A percentile compares a stretch with the other conserved stretches of the same genome.
Evolutionary conservation across 2,329 filamentous ascomycete genomes (phyloP).

Genomic region (Clonostachys byssicola): DNA sequence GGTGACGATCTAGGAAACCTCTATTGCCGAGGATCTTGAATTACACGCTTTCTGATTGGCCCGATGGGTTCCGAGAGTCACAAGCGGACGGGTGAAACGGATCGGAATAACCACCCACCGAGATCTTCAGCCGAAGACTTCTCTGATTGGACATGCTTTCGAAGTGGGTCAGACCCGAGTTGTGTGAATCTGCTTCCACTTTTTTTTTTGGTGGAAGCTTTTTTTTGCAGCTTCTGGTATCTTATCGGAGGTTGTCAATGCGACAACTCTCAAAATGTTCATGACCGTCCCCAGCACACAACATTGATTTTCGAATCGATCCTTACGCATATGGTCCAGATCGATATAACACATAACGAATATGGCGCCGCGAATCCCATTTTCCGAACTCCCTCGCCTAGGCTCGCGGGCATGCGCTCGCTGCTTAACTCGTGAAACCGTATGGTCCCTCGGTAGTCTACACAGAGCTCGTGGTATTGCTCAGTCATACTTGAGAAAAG

Average conservation of each 20-base stretch:
- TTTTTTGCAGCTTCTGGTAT: neutral
- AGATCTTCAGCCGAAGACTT: too few species aligned
- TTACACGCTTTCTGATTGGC: slow-evolving; percentile 40
- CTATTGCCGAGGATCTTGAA: slow-evolving; percentile 49
- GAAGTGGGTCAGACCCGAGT: too few species aligned
- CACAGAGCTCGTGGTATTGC: slow-evolving; percentile 24
- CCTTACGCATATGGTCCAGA: too few species aligned
- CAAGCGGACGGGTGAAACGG: too few species aligned
- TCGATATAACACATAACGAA: slow-evolving; percentile 6
- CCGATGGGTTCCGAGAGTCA: slow-evolving; percentile 11
- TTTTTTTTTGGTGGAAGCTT: too few species aligned
- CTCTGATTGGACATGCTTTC: too few species aligned
- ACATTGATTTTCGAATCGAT: slow-evolving; percentile 7
- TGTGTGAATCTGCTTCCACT: too few species aligned
- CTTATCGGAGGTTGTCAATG: neutral
- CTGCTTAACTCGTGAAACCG: slow-evolving; percentile 12
- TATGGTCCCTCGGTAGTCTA: slow-evolving; percentile 10
- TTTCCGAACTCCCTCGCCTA: neutral
- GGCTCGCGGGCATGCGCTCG: slow-evolving; percentile 4
- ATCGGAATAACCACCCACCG: too few species aligned
- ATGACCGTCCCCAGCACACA: neutral
- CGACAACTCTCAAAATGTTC: neutral
- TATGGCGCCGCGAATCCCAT: slow-evolving; percentile 12
- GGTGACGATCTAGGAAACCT: neutral
- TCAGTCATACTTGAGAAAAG: slow-evolving; percentile 38